phyloP scores from a whole-genome alignment of 805 yeast species.

The Metschnikowia matae region DNA sequence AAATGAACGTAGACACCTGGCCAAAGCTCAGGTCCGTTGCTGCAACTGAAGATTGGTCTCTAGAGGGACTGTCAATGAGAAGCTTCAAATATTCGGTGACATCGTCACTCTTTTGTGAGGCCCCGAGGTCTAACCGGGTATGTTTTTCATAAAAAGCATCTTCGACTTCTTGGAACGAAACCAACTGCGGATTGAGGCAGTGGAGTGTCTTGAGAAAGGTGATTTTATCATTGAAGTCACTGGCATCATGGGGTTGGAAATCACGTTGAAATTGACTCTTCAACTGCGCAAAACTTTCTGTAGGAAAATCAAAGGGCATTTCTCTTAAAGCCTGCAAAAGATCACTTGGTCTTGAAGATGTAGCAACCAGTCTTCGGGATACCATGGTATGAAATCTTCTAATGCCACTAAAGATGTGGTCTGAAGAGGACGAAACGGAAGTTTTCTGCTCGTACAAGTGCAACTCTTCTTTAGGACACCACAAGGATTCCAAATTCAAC shows the following conservation, averaged over 20 bases:
- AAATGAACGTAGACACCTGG: slow-evolving; percentile 26
- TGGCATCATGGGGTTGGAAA: slow-evolving; percentile 5
- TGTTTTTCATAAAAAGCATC: slow-evolving; percentile 27
- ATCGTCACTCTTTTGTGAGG: slow-evolving; percentile 25
- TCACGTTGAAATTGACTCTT: slow-evolving; percentile 5
- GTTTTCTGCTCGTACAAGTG: slow-evolving; percentile 20
- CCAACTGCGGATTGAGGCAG: slow-evolving; percentile 21
- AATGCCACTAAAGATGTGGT: slow-evolving; percentile 23
- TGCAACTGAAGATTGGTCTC: slow-evolving; percentile 7
- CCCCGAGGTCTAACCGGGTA: slow-evolving; percentile 13
- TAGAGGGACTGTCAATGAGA: slow-evolving; percentile 32
- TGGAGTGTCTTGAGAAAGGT: slow-evolving; percentile 27
- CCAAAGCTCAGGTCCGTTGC: slow-evolving; percentile 22
- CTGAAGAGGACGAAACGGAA: slow-evolving; percentile 16
- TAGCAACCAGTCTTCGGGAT: neutral
- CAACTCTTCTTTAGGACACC: slow-evolving; percentile 46
- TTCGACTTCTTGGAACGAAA: slow-evolving; percentile 24
- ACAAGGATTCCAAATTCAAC: slow-evolving; percentile 67
- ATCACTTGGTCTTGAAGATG: neutral
- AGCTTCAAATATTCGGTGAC: slow-evolving; percentile 28
- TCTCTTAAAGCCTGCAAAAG: slow-evolving; percentile 5
- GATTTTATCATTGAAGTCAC: slow-evolving; percentile 20
- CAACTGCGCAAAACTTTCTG: slow-evolving; percentile 1
- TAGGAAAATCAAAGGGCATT: neutral
- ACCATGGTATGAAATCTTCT: slow-evolving; percentile 37